A percentile compares a stretch with the other conserved stretches of the same genome.
Conservation (phyloP, 2,329 filamentous ascomycete genomes). For the Aspergillus felis region DNA sequence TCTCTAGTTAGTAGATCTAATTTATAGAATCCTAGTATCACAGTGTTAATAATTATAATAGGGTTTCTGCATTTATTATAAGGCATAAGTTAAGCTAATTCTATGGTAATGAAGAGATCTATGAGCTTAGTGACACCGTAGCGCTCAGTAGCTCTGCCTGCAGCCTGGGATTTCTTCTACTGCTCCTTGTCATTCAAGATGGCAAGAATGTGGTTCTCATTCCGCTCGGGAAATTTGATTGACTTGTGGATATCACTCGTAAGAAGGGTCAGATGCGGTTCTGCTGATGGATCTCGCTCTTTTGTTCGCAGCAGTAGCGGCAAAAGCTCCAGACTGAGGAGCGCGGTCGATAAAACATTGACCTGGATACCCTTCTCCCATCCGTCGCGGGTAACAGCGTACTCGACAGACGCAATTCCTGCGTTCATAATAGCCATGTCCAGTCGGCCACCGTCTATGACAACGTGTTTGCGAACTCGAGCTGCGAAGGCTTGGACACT, state of each 20-base stretch:
- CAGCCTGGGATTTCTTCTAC: neutral
- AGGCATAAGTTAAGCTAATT: slow-evolving; percentile 5
- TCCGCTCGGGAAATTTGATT: slow-evolving; percentile 14
- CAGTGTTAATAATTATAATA: too few species aligned
- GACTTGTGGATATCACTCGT: slow-evolving; percentile 19
- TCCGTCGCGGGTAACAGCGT: slow-evolving; percentile 11
- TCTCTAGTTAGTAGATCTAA: too few species aligned
- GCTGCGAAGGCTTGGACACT: slow-evolving; percentile 38
- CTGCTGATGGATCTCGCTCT: neutral
- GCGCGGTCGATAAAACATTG: slow-evolving; percentile 22
- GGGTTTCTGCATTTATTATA: too few species aligned
- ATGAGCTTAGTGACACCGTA: slow-evolving; percentile 14
- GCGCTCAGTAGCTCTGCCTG: slow-evolving; percentile 3
- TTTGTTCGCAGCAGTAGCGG: slow-evolving; percentile 12
- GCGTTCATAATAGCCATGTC: slow-evolving; percentile 40
- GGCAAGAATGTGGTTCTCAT: slow-evolving; percentile 4
- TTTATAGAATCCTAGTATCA: too few species aligned
- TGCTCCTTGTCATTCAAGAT: neutral
- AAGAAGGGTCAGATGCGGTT: slow-evolving; percentile 20
- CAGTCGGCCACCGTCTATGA: slow-evolving; percentile 22
- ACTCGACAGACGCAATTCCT: slow-evolving; percentile 24
- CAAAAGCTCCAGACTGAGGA: slow-evolving; percentile 18
- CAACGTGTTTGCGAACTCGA: slow-evolving; percentile 23
- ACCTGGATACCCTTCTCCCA: slow-evolving; percentile 22
- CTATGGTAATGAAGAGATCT: slow-evolving; percentile 8